Conservation (phyloP, 1,139 yeast genomes). For the Geotrichum histeridarum region DNA sequence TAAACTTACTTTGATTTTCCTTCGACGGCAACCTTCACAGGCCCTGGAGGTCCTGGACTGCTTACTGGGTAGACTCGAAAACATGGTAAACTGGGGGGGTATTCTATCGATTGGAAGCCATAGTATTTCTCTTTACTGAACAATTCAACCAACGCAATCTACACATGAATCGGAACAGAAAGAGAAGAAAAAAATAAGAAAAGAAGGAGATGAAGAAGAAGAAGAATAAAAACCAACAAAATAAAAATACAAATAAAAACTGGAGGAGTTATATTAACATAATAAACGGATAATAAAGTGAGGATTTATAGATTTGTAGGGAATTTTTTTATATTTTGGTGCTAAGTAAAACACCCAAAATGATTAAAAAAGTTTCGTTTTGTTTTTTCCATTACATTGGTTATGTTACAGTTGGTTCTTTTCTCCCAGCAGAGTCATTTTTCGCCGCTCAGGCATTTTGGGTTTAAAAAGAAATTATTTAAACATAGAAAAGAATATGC, state of each 20-base stretch:
- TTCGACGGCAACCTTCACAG: slow-evolving; percentile 56
- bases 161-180: neutral
- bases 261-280: neutral
- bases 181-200: neutral
- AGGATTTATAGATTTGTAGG: neutral
- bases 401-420: neutral
- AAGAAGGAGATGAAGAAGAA: neutral
- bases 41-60: slow-evolving; percentile 42
- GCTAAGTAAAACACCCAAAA: neutral
- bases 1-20: slow-evolving; percentile 45
- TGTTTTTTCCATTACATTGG: neutral
- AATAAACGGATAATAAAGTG: neutral
- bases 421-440: neutral
- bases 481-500: neutral
- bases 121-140: too few species aligned
- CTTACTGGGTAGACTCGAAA: slow-evolving; percentile 13
- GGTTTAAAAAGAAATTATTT: neutral
- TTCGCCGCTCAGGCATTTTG: neutral
- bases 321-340: neutral
- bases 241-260: neutral
- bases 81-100: slow-evolving; percentile 3
- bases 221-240: neutral
- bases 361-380: too few species aligned
- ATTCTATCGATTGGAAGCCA: neutral
- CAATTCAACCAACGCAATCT: neutral